A percentile compares a stretch with the other conserved stretches of the same genome.
phyloP scores from a whole-genome alignment of 805 yeast species.

The Saturnispora serradocipensis region DNA sequence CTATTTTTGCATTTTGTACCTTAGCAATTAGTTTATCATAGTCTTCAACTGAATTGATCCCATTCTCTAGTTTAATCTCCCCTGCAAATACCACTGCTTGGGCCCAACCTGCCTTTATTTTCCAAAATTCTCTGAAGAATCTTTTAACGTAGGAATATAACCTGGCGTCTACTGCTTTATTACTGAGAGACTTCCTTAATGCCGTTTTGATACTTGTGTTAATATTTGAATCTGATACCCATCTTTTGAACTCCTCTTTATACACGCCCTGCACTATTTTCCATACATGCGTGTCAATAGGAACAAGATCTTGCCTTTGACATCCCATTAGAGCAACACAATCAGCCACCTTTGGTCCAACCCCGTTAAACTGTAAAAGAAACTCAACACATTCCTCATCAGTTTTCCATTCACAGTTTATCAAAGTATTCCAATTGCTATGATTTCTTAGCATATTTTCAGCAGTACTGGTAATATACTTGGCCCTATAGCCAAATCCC shows the following conservation, averaged over 20 bases:
- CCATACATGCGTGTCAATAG: slow-evolving; percentile 92
- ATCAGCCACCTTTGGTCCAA: slow-evolving; percentile 97
- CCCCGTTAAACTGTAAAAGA: slow-evolving; percentile 66
- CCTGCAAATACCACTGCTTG: slow-evolving; percentile 88
- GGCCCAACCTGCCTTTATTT: slow-evolving; percentile 96
- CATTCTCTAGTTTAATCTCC: slow-evolving; percentile 63
- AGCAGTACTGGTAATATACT: slow-evolving; percentile 76
- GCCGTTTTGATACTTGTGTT: slow-evolving; percentile 1
- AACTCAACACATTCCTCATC: slow-evolving; percentile 43
- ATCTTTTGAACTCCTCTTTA: slow-evolving; percentile 35
- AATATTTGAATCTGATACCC: slow-evolving; percentile 77
- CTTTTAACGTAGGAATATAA: slow-evolving; percentile 22
- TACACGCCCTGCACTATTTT: slow-evolving; percentile 83
- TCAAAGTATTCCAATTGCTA: slow-evolving; percentile 29
- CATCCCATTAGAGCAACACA: slow-evolving; percentile 90
- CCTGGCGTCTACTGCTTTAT: slow-evolving; percentile 34
- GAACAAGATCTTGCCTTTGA: slow-evolving; percentile 79
- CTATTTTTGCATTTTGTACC: background rate
- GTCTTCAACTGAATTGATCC: slow-evolving; percentile 33
- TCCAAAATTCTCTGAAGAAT: slow-evolving; percentile 62
- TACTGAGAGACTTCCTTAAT: slow-evolving; percentile 7
- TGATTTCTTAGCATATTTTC: slow-evolving; percentile 35
- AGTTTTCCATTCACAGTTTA: slow-evolving; percentile 28
- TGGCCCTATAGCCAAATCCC: slow-evolving; percentile 90
- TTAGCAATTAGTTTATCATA: slow-evolving; percentile 6